phyloP scores from a whole-genome alignment of 2,329 filamentous ascomycete genomes.

The Lachnellula arida region DNA sequence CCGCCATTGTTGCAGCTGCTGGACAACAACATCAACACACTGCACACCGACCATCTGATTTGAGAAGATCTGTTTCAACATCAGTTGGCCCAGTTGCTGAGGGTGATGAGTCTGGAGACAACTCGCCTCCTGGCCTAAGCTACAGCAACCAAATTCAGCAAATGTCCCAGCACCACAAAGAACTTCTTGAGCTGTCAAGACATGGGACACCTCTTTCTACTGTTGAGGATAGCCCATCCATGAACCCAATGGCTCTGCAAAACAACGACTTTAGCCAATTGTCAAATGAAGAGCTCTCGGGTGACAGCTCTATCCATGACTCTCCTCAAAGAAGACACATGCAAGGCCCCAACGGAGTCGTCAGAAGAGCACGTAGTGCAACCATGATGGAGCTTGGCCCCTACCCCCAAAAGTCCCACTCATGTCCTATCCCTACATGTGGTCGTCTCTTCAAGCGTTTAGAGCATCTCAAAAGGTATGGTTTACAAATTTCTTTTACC shows the following conservation, averaged over 20 bases:
- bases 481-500: slow-evolving; percentile 37
- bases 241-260: slow-evolving; percentile 65
- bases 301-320: slow-evolving; percentile 56
- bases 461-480: slow-evolving; percentile 98
- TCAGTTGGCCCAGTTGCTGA: slow-evolving; percentile 81
- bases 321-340: slow-evolving; percentile 60
- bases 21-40: slow-evolving; percentile 49
- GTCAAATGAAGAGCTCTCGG: slow-evolving; percentile 56
- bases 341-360: slow-evolving; percentile 68
- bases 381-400: slow-evolving; percentile 96
- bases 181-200: slow-evolving; percentile 77
- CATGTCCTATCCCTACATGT: slow-evolving; percentile 97
- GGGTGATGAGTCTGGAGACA: slow-evolving; percentile 70
- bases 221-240: slow-evolving; percentile 74
- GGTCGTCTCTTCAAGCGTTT: slow-evolving; percentile 97
- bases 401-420: slow-evolving; percentile 96
- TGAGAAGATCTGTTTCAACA: slow-evolving; percentile 83
- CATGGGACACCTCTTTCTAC: slow-evolving; percentile 87
- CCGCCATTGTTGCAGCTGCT: slow-evolving; percentile 57
- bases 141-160: slow-evolving; percentile 67
- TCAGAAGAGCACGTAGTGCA: slow-evolving; percentile 86
- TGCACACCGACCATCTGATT: slow-evolving; percentile 78
- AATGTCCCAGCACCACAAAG: slow-evolving; percentile 66
- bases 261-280: slow-evolving; percentile 65
- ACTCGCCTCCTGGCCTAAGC: slow-evolving; percentile 72